A percentile compares a stretch with the other conserved stretches of the same genome.
These are phyloP conservation scores for Tuber borchii DNA, from an alignment of 495 filamentous ascomycete genomes.

Conservation along the genomic window DNA sequence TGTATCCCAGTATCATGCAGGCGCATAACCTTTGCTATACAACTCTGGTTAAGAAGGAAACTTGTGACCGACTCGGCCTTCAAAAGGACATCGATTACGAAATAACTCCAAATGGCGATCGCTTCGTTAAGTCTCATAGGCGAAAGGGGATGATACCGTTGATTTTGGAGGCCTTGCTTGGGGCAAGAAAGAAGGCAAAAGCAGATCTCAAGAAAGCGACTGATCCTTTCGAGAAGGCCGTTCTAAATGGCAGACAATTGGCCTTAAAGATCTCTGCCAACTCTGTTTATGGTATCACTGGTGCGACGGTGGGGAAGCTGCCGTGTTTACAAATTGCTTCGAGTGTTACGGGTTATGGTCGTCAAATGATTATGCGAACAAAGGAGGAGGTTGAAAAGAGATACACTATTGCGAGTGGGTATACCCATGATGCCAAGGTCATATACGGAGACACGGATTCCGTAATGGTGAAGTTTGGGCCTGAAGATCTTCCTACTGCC, in stretches of 20 bases:
- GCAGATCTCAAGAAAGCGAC: slow-evolving; percentile 84
- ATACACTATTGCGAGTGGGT: slow-evolving; percentile 90
- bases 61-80: slow-evolving; percentile 63
- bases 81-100: slow-evolving; percentile 92
- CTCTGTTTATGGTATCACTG: slow-evolving; percentile 95
- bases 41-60: slow-evolving; percentile 75
- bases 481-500: slow-evolving; percentile 68
- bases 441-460: slow-evolving; percentile 99
- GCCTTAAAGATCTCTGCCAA: slow-evolving; percentile 96
- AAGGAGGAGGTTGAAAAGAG: slow-evolving; percentile 82
- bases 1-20: slow-evolving; percentile 98
- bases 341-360: slow-evolving; percentile 90
- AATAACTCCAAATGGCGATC: slow-evolving; percentile 85
- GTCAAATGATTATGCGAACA: slow-evolving; percentile 97
- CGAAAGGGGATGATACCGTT: slow-evolving; percentile 89
- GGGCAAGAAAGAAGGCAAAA: slow-evolving; percentile 88
- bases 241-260: slow-evolving; percentile 93
- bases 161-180: slow-evolving; percentile 87
- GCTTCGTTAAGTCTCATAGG: slow-evolving; percentile 80
- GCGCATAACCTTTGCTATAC: slow-evolving; percentile 99
- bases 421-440: slow-evolving; percentile 86
- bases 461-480: slow-evolving; percentile 99
- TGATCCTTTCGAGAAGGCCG: slow-evolving; percentile 94
- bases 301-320: slow-evolving; percentile 90
- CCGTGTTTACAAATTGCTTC: slow-evolving; percentile 93